phyloP scores from a whole-genome alignment of 495 filamentous ascomycete species.

The Trichoderma parareesei region DNA sequence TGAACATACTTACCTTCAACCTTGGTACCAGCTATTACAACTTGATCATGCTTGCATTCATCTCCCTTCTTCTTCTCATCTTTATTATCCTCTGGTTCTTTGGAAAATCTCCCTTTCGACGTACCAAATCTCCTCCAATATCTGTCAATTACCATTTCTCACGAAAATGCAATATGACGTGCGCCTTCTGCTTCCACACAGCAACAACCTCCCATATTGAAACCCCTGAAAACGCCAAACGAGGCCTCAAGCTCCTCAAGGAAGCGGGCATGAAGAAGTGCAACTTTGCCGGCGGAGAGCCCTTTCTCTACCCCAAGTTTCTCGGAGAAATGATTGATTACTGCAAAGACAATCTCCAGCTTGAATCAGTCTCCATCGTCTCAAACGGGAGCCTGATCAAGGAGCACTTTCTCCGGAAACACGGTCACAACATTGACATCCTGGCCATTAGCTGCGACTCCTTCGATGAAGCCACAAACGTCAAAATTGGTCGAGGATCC shows the following conservation, averaged over 20 bases:
- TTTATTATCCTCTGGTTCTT: neutral
- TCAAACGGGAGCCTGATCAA: neutral
- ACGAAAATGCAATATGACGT: neutral
- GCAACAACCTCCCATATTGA: constrained; percentile 4
- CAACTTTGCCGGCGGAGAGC: constrained; percentile 55
- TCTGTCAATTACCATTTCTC: neutral
- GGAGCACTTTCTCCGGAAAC: constrained; percentile 23
- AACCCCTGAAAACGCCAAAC: constrained; percentile 30
- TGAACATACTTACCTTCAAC: neutral
- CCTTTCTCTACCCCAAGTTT: constrained; percentile 44
- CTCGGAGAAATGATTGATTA: constrained; percentile 40
- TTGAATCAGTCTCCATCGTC: constrained; percentile 18
- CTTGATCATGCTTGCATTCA: neutral
- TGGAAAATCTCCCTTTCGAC: neutral
- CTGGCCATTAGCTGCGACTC: constrained; percentile 50
- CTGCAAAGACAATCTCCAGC: constrained; percentile 41
- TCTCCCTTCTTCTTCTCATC: neutral
- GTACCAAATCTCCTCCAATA: neutral
- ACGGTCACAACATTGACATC: constrained; percentile 43
- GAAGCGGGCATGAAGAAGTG: constrained; percentile 49
- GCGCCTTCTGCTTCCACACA: neutral
- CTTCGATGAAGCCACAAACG: constrained; percentile 46
- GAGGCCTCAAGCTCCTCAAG: constrained; percentile 37
- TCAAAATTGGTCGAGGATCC: constrained; percentile 41
- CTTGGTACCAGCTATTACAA: neutral